Percentiles rank a stretch among this genome's conserved stretches.
phyloP scores from a whole-genome alignment of 2,329 filamentous ascomycete species.

The Didymellaceae sp. region DNA sequence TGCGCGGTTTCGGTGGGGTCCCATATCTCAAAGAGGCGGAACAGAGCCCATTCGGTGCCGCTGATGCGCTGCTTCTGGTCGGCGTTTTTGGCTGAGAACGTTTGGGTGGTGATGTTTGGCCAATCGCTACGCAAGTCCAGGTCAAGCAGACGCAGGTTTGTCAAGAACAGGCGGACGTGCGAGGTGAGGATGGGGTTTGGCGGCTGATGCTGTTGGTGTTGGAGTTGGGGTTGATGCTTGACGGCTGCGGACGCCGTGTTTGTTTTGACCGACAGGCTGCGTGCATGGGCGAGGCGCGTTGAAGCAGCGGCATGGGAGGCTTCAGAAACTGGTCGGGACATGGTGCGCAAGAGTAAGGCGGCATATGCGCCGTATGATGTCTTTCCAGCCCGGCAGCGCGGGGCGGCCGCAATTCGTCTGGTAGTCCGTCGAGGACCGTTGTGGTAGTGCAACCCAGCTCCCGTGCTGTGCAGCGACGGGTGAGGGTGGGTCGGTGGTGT shows the following conservation, averaged over 20 bases:
- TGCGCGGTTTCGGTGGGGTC: slow-evolving; percentile 76
- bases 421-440: background rate
- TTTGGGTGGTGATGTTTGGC: slow-evolving; percentile 74
- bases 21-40: slow-evolving; percentile 83
- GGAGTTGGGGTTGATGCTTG: too few species aligned
- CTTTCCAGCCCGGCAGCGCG: background rate
- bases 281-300: slow-evolving; percentile 25
- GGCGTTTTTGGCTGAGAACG: slow-evolving; percentile 73
- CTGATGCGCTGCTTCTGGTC: slow-evolving; percentile 84
- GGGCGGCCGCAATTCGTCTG: slow-evolving; percentile 7
- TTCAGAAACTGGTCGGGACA: slow-evolving; percentile 39
- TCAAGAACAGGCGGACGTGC: slow-evolving; percentile 69
- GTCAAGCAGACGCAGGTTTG: slow-evolving; percentile 82
- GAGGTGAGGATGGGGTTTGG: slow-evolving; percentile 33
- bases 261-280: slow-evolving; percentile 44
- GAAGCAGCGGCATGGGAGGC: slow-evolving; percentile 29
- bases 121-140: slow-evolving; percentile 79
- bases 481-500: too few species aligned
- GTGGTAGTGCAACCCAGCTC: slow-evolving; percentile 9
- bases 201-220: too few species aligned
- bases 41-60: slow-evolving; percentile 89
- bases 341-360: slow-evolving; percentile 15
- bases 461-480: too few species aligned
- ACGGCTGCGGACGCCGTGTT: slow-evolving; percentile 14
- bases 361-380: slow-evolving; percentile 16